Conservation (phyloP, 345 rosid genomes). For the Moricandia moricandioides region DNA sequence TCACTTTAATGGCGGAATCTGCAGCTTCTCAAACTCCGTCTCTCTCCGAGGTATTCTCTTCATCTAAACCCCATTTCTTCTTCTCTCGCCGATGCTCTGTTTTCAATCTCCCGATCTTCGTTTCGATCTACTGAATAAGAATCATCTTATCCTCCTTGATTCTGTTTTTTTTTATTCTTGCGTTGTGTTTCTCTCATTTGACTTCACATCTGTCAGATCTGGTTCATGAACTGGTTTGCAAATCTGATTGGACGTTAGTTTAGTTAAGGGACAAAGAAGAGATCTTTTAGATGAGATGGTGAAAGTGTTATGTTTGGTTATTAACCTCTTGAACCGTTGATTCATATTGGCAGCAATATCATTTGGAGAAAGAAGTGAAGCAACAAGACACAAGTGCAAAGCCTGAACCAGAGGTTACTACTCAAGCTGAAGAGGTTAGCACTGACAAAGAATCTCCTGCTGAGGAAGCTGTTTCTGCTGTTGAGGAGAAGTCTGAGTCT, state of each 20-base stretch:
- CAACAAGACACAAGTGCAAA: slow-evolving; percentile 29
- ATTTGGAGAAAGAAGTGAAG: slow-evolving; percentile 61
- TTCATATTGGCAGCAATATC: slow-evolving; percentile 56
- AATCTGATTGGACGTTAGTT: background rate
- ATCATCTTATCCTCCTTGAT: background rate
- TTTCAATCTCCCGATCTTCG: background rate
- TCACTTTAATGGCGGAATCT: slow-evolving; percentile 71
- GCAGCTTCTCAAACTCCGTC: slow-evolving; percentile 40
- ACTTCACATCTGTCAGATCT: slow-evolving; percentile 22
- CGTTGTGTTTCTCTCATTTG: background rate
- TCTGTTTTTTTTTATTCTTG: background rate
- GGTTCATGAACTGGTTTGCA: slow-evolving; percentile 8
- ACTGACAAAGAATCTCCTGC: slow-evolving; percentile 39
- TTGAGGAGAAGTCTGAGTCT: slow-evolving; percentile 36
- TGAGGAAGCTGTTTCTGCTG: slow-evolving; percentile 34
- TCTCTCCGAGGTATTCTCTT: slow-evolving; percentile 63
- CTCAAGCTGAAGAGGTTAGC: slow-evolving; percentile 45
- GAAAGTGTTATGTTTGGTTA: background rate
- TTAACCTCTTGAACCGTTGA: background rate
- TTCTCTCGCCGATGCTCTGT: slow-evolving; percentile 1
- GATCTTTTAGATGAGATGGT: background rate
- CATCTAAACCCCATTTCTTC: no score
- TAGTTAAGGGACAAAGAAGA: background rate
- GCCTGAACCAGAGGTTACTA: slow-evolving; percentile 44
- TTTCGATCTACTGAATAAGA: slow-evolving; percentile 1